These are phyloP conservation scores for Westerdykella sp. DNA, from an alignment of 2,329 filamentous ascomycete species.

Conservation along the genomic window DNA sequence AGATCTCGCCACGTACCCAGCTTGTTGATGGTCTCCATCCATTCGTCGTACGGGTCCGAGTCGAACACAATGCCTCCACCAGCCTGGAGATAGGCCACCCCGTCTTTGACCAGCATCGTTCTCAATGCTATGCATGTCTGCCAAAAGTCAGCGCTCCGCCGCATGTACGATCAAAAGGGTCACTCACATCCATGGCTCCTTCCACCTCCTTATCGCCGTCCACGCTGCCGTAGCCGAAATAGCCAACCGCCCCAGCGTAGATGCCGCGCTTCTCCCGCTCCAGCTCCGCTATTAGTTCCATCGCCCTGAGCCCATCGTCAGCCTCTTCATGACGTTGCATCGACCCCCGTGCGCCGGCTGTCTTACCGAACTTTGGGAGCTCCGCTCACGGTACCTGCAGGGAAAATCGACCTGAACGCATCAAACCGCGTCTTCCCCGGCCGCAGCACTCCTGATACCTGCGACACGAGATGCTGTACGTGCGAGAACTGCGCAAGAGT, in stretches of 20 bases:
- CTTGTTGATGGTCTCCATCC: slow-evolving; percentile 97
- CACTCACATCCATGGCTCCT: slow-evolving; percentile 72
- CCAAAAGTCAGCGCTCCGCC: slow-evolving; percentile 19
- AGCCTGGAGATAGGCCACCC: slow-evolving; percentile 82
- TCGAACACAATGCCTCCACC: slow-evolving; percentile 74
- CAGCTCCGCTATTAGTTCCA: slow-evolving; percentile 93
- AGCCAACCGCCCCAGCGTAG: slow-evolving; percentile 93
- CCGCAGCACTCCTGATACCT: slow-evolving; percentile 86
- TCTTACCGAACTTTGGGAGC: slow-evolving; percentile 74
- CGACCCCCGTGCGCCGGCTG: neutral
- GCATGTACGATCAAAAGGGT: slow-evolving; percentile 3
- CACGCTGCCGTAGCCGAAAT: slow-evolving; percentile 81
- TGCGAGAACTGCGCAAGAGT: slow-evolving; percentile 65
- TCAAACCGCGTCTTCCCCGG: slow-evolving; percentile 84
- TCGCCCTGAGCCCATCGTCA: slow-evolving; percentile 49
- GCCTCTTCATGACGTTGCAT: neutral
- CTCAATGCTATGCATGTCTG: slow-evolving; percentile 64
- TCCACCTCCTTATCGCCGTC: slow-evolving; percentile 58
- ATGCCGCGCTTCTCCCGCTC: slow-evolving; percentile 91
- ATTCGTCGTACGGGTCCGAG: slow-evolving; percentile 84
- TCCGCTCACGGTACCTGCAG: slow-evolving; percentile 89
- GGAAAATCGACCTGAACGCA: slow-evolving; percentile 93
- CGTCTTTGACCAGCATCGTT: slow-evolving; percentile 92
- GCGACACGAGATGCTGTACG: slow-evolving; percentile 93
- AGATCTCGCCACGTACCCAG: slow-evolving; percentile 46